A percentile compares a stretch with the other conserved stretches of the same genome.
Conservation (phyloP, 306 rosid genomes). For the Rosa rugosa region DNA sequence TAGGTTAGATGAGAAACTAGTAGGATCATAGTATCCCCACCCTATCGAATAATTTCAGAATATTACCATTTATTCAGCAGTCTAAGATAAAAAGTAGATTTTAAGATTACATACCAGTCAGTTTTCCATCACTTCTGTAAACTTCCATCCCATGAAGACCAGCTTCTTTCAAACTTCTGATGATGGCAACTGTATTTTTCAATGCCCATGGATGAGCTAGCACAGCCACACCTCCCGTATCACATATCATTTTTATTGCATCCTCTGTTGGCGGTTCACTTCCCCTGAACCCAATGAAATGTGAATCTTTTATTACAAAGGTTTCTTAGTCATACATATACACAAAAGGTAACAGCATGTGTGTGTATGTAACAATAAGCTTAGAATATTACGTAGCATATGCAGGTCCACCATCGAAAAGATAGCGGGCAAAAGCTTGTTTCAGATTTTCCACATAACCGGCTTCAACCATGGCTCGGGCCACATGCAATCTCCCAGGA, state of each 20-base stretch:
- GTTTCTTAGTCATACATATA: background rate
- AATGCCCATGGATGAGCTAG: conserved; percentile 99
- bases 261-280: conserved; percentile 84
- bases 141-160: conserved; percentile 99
- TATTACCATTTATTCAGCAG: background rate
- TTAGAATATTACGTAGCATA: conserved; percentile 72
- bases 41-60: background rate
- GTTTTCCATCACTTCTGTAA: conserved; percentile 83
- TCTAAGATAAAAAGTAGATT: background rate
- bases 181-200: conserved; percentile 65
- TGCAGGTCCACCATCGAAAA: conserved; percentile 95
- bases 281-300: conserved; percentile 59
- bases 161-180: conserved; percentile 77
- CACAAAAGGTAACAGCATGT: background rate
- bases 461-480: conserved; percentile 92
- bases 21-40: background rate
- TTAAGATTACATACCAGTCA: conserved; percentile 52
- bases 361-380: conserved; percentile 19
- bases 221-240: conserved; percentile 91
- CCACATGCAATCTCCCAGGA: conserved; percentile 95
- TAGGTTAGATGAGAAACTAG: background rate
- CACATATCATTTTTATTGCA: conserved; percentile 68
- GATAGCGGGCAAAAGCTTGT: conserved; percentile 88
- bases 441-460: conserved; percentile 87
- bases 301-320: background rate